A percentile compares a stretch with the other conserved stretches of the same genome.
These are phyloP conservation scores for Monosporozyma yasuniensis DNA, from an alignment of 805 yeast species.

Conservation along the genomic window DNA sequence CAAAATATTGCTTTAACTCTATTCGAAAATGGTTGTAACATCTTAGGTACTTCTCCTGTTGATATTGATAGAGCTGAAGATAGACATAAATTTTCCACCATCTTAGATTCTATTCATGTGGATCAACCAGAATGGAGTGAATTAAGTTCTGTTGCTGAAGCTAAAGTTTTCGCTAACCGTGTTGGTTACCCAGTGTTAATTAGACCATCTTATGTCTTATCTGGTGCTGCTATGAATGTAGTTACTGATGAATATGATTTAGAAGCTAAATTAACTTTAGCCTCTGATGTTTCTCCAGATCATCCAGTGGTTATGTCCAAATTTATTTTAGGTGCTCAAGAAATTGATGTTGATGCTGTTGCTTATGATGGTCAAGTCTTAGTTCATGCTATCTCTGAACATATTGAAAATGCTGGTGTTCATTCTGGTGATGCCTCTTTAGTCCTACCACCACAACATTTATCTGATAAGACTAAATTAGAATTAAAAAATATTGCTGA, in stretches of 20 bases:
- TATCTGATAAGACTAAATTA: conserved; percentile 54
- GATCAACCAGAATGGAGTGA: conserved; percentile 99
- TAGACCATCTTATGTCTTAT: conserved; percentile 92
- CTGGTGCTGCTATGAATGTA: conserved; percentile 98
- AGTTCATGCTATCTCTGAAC: conserved; percentile 95
- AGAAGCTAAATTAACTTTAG: conserved; percentile 72
- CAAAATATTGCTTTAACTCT: conserved; percentile 88
- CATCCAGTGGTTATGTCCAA: conserved; percentile 97
- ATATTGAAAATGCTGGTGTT: conserved; percentile 96
- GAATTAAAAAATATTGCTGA: conserved; percentile 83
- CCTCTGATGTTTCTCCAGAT: conserved; percentile 88
- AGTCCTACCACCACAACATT: conserved; percentile 81
- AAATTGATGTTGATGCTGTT: conserved; percentile 95
- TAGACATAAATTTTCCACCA: conserved; percentile 93
- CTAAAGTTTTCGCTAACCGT: conserved; percentile 70
- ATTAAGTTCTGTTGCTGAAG: conserved; percentile 76
- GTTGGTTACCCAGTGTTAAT: conserved; percentile 95
- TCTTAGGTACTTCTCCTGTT: conserved; percentile 88
- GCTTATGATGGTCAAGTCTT: conserved; percentile 81
- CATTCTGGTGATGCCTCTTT: conserved; percentile 98
- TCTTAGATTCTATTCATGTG: conserved; percentile 82
- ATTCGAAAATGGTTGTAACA: conserved; percentile 74
- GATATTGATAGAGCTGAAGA: conserved; percentile 97
- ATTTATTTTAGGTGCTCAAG: conserved; percentile 92
- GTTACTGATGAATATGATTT: conserved; percentile 72